Percentiles rank a stretch among this genome's conserved stretches.
phyloP scores from a whole-genome alignment of 345 rosid species.

The Gossypium raimondii region DNA sequence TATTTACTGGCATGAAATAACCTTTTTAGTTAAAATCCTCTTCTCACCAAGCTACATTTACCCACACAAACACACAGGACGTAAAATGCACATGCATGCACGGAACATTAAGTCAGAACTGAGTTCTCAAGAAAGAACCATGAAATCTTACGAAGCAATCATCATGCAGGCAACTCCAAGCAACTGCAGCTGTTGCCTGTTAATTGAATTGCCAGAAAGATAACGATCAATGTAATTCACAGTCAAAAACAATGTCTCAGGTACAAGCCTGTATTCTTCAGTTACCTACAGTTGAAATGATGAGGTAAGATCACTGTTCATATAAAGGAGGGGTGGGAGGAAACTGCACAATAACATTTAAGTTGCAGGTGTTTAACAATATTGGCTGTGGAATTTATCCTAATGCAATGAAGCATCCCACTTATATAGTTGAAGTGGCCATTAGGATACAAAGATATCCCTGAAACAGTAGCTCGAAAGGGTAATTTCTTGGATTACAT shows the following conservation, averaged over 20 bases:
- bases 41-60: not conserved
- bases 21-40: slow-evolving; percentile 12
- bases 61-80: not conserved
- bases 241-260: slow-evolving; percentile 74
- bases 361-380: slow-evolving; percentile 9
- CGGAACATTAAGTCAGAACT: not conserved
- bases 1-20: slow-evolving; percentile 53
- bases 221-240: slow-evolving; percentile 88
- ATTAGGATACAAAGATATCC: not conserved
- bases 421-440: not conserved
- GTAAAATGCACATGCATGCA: not conserved
- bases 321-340: not conserved
- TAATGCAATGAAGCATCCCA: slow-evolving; percentile 11
- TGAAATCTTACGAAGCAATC: slow-evolving; percentile 74
- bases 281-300: slow-evolving; percentile 55
- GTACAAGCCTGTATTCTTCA: slow-evolving; percentile 88
- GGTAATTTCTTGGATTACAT: slow-evolving; percentile 10
- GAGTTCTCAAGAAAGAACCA: not conserved
- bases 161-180: slow-evolving; percentile 93
- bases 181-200: slow-evolving; percentile 72
- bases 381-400: slow-evolving; percentile 10
- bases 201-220: slow-evolving; percentile 71
- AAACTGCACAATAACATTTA: not conserved
- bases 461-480: not conserved
- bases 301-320: slow-evolving; percentile 12